A percentile compares a stretch with the other conserved stretches of the same genome.
Conservation (phyloP, 179 eudicot genomes). For the Silene vulgaris region DNA sequence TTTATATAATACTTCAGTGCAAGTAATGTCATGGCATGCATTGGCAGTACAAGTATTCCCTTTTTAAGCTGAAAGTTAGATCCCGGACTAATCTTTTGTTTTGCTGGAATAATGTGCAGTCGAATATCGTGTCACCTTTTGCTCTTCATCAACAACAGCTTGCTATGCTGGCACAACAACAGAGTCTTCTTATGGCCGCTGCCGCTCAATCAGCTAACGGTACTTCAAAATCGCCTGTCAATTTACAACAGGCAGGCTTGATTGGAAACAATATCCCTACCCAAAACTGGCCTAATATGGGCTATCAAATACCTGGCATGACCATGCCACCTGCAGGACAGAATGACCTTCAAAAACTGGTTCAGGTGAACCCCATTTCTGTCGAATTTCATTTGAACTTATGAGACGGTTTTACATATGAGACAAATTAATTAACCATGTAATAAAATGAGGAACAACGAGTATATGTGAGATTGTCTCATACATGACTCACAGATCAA, state of each 20-base stretch:
- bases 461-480: background rate
- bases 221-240: constrained; percentile 42
- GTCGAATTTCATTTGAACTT: background rate
- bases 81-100: background rate
- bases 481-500: background rate
- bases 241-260: constrained; percentile 45
- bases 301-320: constrained; percentile 69
- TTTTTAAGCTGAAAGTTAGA: background rate
- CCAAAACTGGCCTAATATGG: constrained; percentile 72
- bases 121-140: constrained; percentile 82
- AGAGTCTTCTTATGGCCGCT: constrained; percentile 85
- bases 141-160: constrained; percentile 87
- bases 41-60: background rate
- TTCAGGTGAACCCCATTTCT: constrained; percentile 49
- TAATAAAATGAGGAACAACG: background rate
- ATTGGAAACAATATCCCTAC: constrained; percentile 48
- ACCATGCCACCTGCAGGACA: constrained; percentile 56
- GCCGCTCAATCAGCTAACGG: constrained; percentile 68
- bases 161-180: constrained; percentile 88
- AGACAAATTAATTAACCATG: background rate
- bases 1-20: no score
- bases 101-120: constrained; percentile 41
- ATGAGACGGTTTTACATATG: background rate
- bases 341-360: constrained; percentile 51
- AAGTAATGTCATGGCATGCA: no score